These are phyloP conservation scores for Diaporthe eres DNA, from an alignment of 2,329 filamentous ascomycete species.

Conservation along the genomic window DNA sequence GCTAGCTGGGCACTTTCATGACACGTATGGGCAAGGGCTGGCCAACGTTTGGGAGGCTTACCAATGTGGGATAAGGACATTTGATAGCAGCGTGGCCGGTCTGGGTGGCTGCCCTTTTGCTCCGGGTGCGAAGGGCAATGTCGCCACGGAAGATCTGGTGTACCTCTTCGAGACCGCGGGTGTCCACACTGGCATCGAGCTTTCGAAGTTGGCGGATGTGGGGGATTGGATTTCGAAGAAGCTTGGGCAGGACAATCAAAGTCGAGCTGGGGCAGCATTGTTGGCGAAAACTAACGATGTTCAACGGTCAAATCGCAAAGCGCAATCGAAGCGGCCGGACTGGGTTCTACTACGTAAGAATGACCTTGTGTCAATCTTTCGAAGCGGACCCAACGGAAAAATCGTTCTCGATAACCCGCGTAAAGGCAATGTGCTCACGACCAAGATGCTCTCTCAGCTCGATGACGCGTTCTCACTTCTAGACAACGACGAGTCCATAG, in stretches of 20 bases:
- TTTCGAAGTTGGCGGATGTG: slow-evolving; percentile 66
- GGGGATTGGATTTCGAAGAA: slow-evolving; percentile 69
- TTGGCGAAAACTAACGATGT: background rate
- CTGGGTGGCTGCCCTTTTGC: slow-evolving; percentile 79
- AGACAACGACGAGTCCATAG: background rate
- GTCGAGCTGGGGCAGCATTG: background rate
- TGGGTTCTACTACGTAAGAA: background rate
- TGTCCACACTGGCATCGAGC: slow-evolving; percentile 69
- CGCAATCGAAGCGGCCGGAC: background rate
- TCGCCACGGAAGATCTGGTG: slow-evolving; percentile 56
- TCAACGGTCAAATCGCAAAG: background rate
- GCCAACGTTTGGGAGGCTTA: slow-evolving; percentile 76
- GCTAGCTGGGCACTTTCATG: slow-evolving; percentile 79
- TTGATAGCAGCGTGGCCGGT: slow-evolving; percentile 77
- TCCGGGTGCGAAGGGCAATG: slow-evolving; percentile 69
- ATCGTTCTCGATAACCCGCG: background rate
- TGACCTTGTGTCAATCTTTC: background rate
- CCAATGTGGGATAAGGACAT: slow-evolving; percentile 73
- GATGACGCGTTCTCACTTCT: background rate
- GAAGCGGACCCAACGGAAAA: background rate
- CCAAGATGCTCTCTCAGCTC: background rate
- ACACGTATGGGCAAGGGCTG: slow-evolving; percentile 78
- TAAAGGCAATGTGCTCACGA: background rate
- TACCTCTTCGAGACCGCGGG: slow-evolving; percentile 64
- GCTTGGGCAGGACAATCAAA: background rate